phyloP scores from a whole-genome alignment of 176 grass and related monocot genomes.

The Raddia distichophylla region DNA sequence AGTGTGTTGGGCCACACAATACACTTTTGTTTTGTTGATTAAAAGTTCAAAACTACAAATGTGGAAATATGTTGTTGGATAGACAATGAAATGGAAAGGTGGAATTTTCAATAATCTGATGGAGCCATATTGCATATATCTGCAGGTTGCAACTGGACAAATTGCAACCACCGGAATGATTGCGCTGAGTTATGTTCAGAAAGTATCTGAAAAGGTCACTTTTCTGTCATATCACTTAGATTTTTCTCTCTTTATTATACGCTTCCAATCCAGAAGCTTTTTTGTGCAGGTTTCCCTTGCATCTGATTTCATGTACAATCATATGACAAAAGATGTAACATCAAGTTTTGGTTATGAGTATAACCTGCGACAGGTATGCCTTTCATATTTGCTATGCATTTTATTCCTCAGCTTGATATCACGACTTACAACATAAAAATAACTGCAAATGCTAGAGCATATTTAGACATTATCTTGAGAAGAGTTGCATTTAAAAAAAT shows the following conservation, averaged over 20 bases:
- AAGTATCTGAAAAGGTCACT: slow-evolving; percentile 72
- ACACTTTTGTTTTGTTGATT: slow-evolving; percentile 1
- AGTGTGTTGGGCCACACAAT: background rate
- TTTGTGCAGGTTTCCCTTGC: slow-evolving; percentile 78
- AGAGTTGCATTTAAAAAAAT: background rate
- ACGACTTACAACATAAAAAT: slow-evolving; percentile 9
- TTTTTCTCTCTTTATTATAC: slow-evolving; percentile 19
- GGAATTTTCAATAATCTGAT: slow-evolving; percentile 12
- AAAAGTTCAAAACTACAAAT: background rate
- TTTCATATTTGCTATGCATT: slow-evolving; percentile 20
- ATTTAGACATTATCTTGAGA: background rate
- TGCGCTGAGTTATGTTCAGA: slow-evolving; percentile 73
- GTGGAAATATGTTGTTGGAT: background rate
- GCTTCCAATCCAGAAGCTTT: slow-evolving; percentile 10
- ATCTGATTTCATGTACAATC: slow-evolving; percentile 79
- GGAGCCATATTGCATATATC: slow-evolving; percentile 26
- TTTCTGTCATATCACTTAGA: slow-evolving; percentile 11
- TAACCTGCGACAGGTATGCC: slow-evolving; percentile 72
- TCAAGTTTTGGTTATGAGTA: slow-evolving; percentile 83
- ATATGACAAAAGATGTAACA: slow-evolving; percentile 59
- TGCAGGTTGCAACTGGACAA: slow-evolving; percentile 73
- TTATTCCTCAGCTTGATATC: background rate
- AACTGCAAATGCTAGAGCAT: background rate
- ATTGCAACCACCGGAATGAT: slow-evolving; percentile 64
- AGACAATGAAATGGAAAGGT: slow-evolving; percentile 18